Conservation (phyloP, 2,329 filamentous ascomycete species). For the Talaromyces islandicus region DNA sequence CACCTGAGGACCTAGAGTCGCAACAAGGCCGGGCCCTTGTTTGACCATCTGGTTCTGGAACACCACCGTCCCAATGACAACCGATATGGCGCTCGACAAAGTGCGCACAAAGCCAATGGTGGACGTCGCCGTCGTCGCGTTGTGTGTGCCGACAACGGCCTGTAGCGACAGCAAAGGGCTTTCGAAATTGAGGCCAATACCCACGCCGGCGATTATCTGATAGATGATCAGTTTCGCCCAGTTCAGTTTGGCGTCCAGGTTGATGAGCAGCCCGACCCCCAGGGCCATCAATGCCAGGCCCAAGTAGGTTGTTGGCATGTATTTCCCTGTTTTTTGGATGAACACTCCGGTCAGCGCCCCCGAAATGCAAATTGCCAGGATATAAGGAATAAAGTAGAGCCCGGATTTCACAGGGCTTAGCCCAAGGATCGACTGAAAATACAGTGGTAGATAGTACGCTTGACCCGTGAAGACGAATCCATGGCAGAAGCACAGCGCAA, state of each 20-base stretch:
- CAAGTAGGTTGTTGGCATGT: slow-evolving; percentile 49
- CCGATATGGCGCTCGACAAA: slow-evolving; percentile 47
- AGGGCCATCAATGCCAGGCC: slow-evolving; percentile 51
- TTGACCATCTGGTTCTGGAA: slow-evolving; percentile 32
- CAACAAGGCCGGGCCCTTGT: slow-evolving; percentile 9
- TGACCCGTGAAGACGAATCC: slow-evolving; percentile 64
- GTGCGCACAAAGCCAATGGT: slow-evolving; percentile 52
- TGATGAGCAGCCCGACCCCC: slow-evolving; percentile 55
- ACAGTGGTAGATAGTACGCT: slow-evolving; percentile 69
- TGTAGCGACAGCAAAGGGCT: slow-evolving; percentile 52
- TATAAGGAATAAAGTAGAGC: slow-evolving; percentile 61
- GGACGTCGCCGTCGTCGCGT: slow-evolving; percentile 54
- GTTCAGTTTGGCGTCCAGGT: slow-evolving; percentile 41
- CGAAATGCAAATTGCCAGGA: slow-evolving; percentile 54
- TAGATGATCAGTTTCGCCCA: slow-evolving; percentile 28
- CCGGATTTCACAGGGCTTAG: slow-evolving; percentile 59
- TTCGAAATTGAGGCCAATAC: slow-evolving; percentile 51
- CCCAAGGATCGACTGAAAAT: slow-evolving; percentile 64
- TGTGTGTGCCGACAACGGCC: slow-evolving; percentile 44
- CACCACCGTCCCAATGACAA: slow-evolving; percentile 48
- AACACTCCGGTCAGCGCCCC: slow-evolving; percentile 57
- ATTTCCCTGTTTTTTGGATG: slow-evolving; percentile 60
- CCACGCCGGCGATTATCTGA: slow-evolving; percentile 47
- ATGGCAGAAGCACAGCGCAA: slow-evolving; percentile 60
- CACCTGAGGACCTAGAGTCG: slow-evolving; percentile 4